A percentile compares a stretch with the other conserved stretches of the same genome.
Evolutionary conservation across 768 basidiomycete genomes (phyloP).

Genomic region (Pisolithus orientalis): DNA sequence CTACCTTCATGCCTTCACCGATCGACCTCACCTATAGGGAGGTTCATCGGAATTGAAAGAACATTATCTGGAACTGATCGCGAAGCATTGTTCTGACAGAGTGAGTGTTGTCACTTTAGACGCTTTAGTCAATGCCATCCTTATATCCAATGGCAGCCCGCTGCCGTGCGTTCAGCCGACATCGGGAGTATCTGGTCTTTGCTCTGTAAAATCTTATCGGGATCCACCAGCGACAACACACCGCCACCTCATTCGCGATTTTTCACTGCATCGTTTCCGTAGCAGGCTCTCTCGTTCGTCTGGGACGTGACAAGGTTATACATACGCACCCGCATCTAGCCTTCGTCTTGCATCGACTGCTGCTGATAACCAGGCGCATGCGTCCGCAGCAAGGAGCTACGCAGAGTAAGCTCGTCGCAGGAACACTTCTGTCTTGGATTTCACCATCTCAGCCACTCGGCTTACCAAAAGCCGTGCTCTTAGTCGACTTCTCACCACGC

Average conservation of each 20-base stretch:
- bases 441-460: constrained; percentile 47
- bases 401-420: constrained; percentile 59
- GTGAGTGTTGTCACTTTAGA: constrained; percentile 33
- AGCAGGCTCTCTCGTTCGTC: constrained; percentile 60
- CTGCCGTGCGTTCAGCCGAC: constrained; percentile 52
- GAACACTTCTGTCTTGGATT: constrained; percentile 66
- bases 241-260: constrained; percentile 38
- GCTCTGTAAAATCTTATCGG: constrained; percentile 46
- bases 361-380: constrained; percentile 48
- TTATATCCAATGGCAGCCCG: constrained; percentile 42
- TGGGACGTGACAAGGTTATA: constrained; percentile 71
- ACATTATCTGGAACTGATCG: constrained; percentile 50
- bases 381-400: constrained; percentile 69
- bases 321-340: constrained; percentile 69
- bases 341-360: constrained; percentile 53
- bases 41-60: constrained; percentile 33
- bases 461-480: constrained; percentile 55
- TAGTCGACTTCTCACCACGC: constrained; percentile 61
- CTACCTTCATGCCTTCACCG: constrained; percentile 46
- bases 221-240: constrained; percentile 50
- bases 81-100: constrained; percentile 48
- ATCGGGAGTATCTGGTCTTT: constrained; percentile 57
- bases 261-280: constrained; percentile 57
- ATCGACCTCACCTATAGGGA: constrained; percentile 31
- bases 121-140: background rate